Percentiles rank a stretch among this genome's conserved stretches.
These are phyloP conservation scores for Pascua guehoae DNA, from an alignment of 1,284 basidiomycete species.

Conservation along the genomic window DNA sequence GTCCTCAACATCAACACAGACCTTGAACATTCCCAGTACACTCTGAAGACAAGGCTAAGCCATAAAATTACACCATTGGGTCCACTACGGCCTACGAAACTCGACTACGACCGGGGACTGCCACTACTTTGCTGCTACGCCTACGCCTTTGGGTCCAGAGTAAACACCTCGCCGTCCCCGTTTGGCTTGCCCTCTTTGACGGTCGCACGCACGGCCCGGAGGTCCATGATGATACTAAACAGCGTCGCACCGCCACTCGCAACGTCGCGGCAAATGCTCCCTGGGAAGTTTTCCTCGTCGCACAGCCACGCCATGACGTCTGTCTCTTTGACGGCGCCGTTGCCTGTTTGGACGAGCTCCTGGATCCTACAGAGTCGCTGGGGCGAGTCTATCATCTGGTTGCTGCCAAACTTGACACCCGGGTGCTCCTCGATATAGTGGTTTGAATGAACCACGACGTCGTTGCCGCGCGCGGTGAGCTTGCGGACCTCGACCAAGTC, in stretches of 20 bases:
- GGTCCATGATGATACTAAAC: slow-evolving; percentile 20
- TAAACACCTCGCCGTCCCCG: slow-evolving; percentile 3
- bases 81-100: too few species aligned
- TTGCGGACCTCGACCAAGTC: slow-evolving; percentile 6
- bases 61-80: too few species aligned
- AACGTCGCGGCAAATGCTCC: slow-evolving; percentile 13
- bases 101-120: too few species aligned
- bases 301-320: slow-evolving; percentile 8
- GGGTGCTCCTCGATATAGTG: slow-evolving; percentile 19
- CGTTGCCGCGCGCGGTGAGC: background rate
- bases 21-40: too few species aligned
- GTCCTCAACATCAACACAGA: too few species aligned
- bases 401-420: slow-evolving; percentile 7
- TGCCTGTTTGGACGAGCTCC: slow-evolving; percentile 3
- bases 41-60: too few species aligned
- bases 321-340: background rate
- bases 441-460: slow-evolving; percentile 16
- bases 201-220: background rate
- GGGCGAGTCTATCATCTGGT: slow-evolving; percentile 5
- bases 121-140: too few species aligned
- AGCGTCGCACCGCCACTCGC: slow-evolving; percentile 9
- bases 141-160: slow-evolving; percentile 2
- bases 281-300: slow-evolving; percentile 12
- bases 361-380: slow-evolving; percentile 11
- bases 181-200: slow-evolving; percentile 16